Base-by-base conservation (phyloP, 2,329 filamentous ascomycete genomes). In the Trichoderma afroharzianum region DNA sequence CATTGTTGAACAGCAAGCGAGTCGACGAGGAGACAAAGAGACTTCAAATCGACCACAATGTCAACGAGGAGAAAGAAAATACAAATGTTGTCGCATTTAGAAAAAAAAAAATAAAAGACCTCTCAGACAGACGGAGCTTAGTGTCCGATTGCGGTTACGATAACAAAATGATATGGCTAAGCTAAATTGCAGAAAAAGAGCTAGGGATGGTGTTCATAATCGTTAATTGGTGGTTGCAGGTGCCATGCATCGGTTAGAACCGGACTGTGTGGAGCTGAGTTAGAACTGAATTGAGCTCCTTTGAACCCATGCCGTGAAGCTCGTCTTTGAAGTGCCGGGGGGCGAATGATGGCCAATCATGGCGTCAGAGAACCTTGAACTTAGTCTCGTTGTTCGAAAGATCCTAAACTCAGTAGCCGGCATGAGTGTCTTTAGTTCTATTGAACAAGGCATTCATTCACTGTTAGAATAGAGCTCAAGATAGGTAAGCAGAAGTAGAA, bases 131-230 rank as follows among this genome's bases (percentile, higher is more conserved):
- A 61, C 21, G 53, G 39, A 59, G 64, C 67, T 36, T 62, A 69
- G 67, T 50, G 28, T 61, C 57, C 43, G 67, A 53, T 36, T 36
- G 57, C 21, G 30, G 66, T 57, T 33, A 53, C 55, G 55, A 69
- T 50, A 36, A 28, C 18, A 21, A 28, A 68, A 61, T 50, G n/a
- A 4, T 26, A 36, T 68, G 26, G 36, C 66, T 61, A 33, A 53
- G 39, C 67, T 69, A 61, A 62, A 61, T 61, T 50, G 57, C 39
- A 57, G 26, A 62, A 33, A 50, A 30, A n/a, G 50, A 68, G 63
- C 63, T 67, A 58, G 28, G 50, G 50, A n/a, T 57, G 47, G 32
- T 24, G 63, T 58, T 67, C 21, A 7, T 32, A 18, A 28, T 68
- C n/a, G 50, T 64, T 64, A 24, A 69, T 69, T 69, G 67, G 67